phyloP scores from a whole-genome alignment of 2,329 filamentous ascomycete genomes.

The Penicillium sp. region DNA sequence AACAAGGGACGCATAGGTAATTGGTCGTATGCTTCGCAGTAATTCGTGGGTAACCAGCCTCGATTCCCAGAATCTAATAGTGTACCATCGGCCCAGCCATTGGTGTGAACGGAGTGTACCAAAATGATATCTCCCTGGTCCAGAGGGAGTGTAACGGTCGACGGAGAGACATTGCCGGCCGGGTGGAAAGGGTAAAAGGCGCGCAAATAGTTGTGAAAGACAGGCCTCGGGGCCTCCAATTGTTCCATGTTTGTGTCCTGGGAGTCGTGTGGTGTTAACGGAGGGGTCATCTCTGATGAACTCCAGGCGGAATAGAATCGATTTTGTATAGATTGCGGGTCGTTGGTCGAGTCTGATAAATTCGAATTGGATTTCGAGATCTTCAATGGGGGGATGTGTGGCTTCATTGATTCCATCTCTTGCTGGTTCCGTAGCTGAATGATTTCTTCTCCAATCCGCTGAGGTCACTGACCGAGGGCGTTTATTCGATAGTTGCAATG shows the following conservation, averaged over 20 bases:
- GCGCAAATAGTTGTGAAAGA: constrained; percentile 92
- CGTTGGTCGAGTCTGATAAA: constrained; percentile 16
- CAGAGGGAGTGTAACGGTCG: constrained; percentile 82
- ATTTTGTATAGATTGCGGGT: constrained; percentile 10
- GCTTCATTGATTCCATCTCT: constrained; percentile 37
- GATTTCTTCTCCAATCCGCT: constrained; percentile 15
- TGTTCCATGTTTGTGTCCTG: constrained; percentile 54
- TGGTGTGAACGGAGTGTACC: constrained; percentile 94
- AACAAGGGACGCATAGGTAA: constrained; percentile 80
- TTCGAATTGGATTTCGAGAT: constrained; percentile 36
- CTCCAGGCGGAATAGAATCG: constrained; percentile 28
- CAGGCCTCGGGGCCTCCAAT: constrained; percentile 52
- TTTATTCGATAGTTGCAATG: constrained; percentile 30
- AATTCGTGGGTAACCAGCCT: constrained; percentile 97
- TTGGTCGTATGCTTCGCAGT: constrained; percentile 92
- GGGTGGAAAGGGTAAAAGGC: constrained; percentile 93
- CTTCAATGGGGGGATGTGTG: constrained; percentile 40
- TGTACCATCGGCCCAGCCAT: constrained; percentile 97
- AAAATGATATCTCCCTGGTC: constrained; percentile 89
- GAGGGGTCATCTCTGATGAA: constrained; percentile 67
- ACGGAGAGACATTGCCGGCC: constrained; percentile 70
- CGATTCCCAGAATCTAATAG: constrained; percentile 78
- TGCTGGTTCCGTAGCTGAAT: constrained; percentile 5
- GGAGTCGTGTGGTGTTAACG: constrained; percentile 67
- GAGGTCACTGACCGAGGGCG: constrained; percentile 33